phyloP scores from a whole-genome alignment of 139 green algal species.

The Chlamydomonas incerta region DNA sequence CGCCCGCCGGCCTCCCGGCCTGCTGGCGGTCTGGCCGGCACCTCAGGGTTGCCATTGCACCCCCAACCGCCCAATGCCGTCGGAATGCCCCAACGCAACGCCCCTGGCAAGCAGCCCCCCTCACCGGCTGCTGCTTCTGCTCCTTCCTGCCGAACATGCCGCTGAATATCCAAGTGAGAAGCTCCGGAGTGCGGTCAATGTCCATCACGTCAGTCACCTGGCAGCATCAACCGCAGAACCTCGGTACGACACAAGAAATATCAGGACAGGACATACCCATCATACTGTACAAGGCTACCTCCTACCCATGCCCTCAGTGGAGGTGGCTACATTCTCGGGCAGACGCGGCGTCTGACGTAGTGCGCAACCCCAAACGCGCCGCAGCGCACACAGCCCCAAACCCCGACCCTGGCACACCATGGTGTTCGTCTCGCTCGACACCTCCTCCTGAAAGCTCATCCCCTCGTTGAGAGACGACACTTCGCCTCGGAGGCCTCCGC shows the following conservation, averaged over 20 bases:
- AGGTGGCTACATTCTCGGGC: too few relatives aligned
- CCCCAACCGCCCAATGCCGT: too few relatives aligned
- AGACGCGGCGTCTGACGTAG: too few relatives aligned
- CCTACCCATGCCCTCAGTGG: not conserved
- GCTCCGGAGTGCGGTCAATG: conserved; percentile 30
- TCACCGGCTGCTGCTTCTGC: not conserved
- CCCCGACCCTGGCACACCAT: not conserved
- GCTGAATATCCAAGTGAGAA: conserved; percentile 16
- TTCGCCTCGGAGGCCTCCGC: not conserved
- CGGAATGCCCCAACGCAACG: too few relatives aligned
- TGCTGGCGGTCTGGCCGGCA: too few relatives aligned
- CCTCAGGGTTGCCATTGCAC: too few relatives aligned
- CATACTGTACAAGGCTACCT: not conserved
- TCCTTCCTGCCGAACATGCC: not conserved
- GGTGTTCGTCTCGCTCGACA: conserved; percentile 3
- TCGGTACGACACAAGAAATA: not conserved
- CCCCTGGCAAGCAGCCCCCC: too few relatives aligned
- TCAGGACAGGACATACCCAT: too few relatives aligned
- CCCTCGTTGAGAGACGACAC: not conserved
- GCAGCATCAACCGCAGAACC: not conserved
- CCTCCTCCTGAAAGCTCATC: not conserved
- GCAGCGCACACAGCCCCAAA: too few relatives aligned
- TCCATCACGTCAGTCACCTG: not conserved
- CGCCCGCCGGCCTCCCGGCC: too few relatives aligned
- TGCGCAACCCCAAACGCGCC: too few relatives aligned